phyloP scores from a whole-genome alignment of 306 rosid genomes.

The Crataegus laevigata region DNA sequence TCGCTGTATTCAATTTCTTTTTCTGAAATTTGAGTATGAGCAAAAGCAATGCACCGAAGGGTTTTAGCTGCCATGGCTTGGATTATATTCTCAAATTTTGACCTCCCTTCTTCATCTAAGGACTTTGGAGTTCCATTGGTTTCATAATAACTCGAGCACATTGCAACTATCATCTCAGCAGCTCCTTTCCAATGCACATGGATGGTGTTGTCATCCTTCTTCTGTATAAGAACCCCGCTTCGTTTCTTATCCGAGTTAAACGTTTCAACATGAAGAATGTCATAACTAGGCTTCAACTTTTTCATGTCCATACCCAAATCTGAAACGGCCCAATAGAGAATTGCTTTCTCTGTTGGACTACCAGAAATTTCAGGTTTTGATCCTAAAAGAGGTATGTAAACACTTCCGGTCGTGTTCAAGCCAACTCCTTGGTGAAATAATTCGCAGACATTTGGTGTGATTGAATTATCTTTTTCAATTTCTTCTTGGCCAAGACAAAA shows the following conservation, averaged over 20 bases:
- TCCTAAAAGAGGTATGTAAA: conserved; percentile 35
- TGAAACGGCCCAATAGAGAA: conserved; percentile 62
- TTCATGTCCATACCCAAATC: conserved; percentile 63
- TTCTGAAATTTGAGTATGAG: conserved; percentile 41
- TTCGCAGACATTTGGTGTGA: conserved; percentile 32
- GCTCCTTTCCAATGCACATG: conserved; percentile 92
- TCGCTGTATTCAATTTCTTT: conserved; percentile 21
- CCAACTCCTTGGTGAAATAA: conserved; percentile 64
- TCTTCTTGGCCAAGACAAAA: conserved; percentile 59
- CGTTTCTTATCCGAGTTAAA: conserved; percentile 81
- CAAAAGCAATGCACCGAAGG: conserved; percentile 82
- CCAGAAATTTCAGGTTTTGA: conserved; percentile 70
- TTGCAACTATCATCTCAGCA: conserved; percentile 73
- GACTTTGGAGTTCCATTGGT: conserved; percentile 34
- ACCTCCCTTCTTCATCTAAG: conserved; percentile 33
- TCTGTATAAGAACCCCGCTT: conserved; percentile 61
- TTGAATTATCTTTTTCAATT: conserved; percentile 25
- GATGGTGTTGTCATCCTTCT: conserved; percentile 30
- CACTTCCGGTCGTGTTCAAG: conserved; percentile 64
- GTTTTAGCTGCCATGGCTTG: conserved; percentile 89
- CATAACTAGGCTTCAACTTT: conserved; percentile 39
- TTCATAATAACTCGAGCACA: conserved; percentile 55
- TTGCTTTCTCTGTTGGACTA: conserved; percentile 81
- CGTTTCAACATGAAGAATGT: conserved; percentile 64
- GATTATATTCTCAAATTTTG: conserved; percentile 40